Conservation (phyloP, 768 basidiomycete genomes). For the Pisolithus sp. region DNA sequence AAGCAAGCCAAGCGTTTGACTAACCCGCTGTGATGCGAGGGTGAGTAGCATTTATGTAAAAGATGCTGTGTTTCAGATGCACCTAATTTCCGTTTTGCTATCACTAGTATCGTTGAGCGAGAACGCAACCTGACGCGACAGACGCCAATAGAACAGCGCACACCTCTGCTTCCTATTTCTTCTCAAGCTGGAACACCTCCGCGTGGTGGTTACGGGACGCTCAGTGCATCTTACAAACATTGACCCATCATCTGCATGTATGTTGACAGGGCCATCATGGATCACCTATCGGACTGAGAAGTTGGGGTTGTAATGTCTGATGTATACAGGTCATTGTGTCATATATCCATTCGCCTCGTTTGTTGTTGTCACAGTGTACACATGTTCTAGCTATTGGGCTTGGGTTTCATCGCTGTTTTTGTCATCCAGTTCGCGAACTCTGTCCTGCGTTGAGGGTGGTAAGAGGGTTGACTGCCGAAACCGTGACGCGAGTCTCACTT, state of each 20-base stretch:
- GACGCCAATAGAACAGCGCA: slow-evolving; percentile 23
- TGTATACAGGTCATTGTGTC: background rate
- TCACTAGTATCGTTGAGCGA: slow-evolving; percentile 48
- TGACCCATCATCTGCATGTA: background rate
- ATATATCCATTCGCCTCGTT: background rate
- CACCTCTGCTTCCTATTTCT: slow-evolving; percentile 28
- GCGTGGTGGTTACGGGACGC: background rate
- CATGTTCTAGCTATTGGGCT: background rate
- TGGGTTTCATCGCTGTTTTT: no score
- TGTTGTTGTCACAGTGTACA: background rate
- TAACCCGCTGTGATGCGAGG: slow-evolving; percentile 74
- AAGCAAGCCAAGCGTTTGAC: slow-evolving; percentile 62
- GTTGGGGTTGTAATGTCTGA: no score
- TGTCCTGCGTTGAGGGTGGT: background rate
- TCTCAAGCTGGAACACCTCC: background rate
- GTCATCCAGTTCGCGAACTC: background rate
- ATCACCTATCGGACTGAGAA: background rate
- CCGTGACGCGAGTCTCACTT: slow-evolving; percentile 41
- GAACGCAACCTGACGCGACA: slow-evolving; percentile 32
- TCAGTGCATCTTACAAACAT: background rate
- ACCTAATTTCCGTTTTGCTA: background rate
- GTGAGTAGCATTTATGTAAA: slow-evolving; percentile 28
- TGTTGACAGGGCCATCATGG: background rate
- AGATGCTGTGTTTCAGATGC: background rate
- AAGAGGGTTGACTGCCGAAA: background rate